phyloP scores from a whole-genome alignment of 805 yeast genomes.

The Myxozyma neotropica region DNA sequence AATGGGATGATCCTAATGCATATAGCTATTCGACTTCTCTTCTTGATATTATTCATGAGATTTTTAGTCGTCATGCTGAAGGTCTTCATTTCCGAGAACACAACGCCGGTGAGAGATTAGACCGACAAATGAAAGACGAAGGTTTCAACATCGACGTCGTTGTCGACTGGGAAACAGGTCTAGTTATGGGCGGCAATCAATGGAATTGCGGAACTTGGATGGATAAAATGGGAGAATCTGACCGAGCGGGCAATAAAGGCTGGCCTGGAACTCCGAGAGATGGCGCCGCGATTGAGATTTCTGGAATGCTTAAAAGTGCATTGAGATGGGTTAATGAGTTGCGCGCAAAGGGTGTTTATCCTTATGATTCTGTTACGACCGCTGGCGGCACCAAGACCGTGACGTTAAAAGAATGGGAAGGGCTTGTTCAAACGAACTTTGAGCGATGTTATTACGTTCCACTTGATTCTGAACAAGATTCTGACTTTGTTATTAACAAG shows the following conservation, averaged over 20 bases:
- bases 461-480: slow-evolving; percentile 60
- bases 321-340: slow-evolving; percentile 75
- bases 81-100: slow-evolving; percentile 92
- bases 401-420: slow-evolving; percentile 70
- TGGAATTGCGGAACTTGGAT: slow-evolving; percentile 98
- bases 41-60: slow-evolving; percentile 78
- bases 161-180: slow-evolving; percentile 89
- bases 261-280: slow-evolving; percentile 96
- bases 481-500: slow-evolving; percentile 61
- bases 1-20: slow-evolving; percentile 70
- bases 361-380: slow-evolving; percentile 54
- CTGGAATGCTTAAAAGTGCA: slow-evolving; percentile 81
- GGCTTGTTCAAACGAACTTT: slow-evolving; percentile 66
- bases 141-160: slow-evolving; percentile 83
- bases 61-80: slow-evolving; percentile 81
- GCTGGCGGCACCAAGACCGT: slow-evolving; percentile 61
- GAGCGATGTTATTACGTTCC: slow-evolving; percentile 83
- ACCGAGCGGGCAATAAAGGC: slow-evolving; percentile 80
- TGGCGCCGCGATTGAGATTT: slow-evolving; percentile 94
- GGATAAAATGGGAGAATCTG: slow-evolving; percentile 99
- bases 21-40: slow-evolving; percentile 70
- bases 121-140: slow-evolving; percentile 87
- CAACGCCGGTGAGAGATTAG: slow-evolving; percentile 86
- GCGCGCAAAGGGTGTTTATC: slow-evolving; percentile 56
- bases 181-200: slow-evolving; percentile 89